These are phyloP conservation scores for Alternaria ventricosa DNA, from an alignment of 2,329 filamentous ascomycete species.

Conservation along the genomic window DNA sequence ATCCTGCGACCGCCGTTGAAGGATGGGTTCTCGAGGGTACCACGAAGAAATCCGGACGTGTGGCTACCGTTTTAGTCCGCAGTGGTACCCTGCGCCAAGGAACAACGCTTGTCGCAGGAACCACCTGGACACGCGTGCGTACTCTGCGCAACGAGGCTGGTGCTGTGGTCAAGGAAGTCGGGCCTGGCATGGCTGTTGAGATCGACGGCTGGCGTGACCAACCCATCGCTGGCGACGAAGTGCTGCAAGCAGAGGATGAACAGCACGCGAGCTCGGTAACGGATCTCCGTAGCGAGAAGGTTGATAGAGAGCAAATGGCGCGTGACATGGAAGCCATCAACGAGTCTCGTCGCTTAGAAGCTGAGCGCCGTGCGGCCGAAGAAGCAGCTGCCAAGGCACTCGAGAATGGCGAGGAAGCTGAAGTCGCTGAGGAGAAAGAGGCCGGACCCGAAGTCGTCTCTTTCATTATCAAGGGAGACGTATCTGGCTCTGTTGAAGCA, in stretches of 20 bases:
- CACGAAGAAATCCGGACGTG: constrained; percentile 82
- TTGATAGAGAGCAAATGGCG: constrained; percentile 70
- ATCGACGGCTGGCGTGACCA: constrained; percentile 93
- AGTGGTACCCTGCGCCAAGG: constrained; percentile 83
- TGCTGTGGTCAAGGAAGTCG: constrained; percentile 71
- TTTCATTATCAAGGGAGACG: constrained; percentile 91
- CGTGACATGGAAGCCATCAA: constrained; percentile 80
- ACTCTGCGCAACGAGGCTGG: constrained; percentile 86
- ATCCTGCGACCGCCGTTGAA: constrained; percentile 77
- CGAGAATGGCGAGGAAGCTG: constrained; percentile 25
- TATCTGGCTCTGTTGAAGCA: constrained; percentile 92
- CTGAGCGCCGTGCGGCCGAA: constrained; percentile 68
- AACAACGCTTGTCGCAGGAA: constrained; percentile 85
- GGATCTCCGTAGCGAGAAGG: constrained; percentile 74
- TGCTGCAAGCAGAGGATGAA: constrained; percentile 82
- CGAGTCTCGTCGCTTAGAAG: constrained; percentile 62
- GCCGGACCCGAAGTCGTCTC: constrained; percentile 66
- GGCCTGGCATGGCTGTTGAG: constrained; percentile 88
- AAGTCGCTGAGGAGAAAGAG: constrained; percentile 50
- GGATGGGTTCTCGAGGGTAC: constrained; percentile 94
- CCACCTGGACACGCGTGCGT: constrained; percentile 86
- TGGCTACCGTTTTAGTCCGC: constrained; percentile 87
- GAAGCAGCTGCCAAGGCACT: constrained; percentile 52
- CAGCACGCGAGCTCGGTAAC: constrained; percentile 78
- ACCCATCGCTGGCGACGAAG: constrained; percentile 83